phyloP scores from a whole-genome alignment of 83 land plant genomes.

The Picea abies region DNA sequence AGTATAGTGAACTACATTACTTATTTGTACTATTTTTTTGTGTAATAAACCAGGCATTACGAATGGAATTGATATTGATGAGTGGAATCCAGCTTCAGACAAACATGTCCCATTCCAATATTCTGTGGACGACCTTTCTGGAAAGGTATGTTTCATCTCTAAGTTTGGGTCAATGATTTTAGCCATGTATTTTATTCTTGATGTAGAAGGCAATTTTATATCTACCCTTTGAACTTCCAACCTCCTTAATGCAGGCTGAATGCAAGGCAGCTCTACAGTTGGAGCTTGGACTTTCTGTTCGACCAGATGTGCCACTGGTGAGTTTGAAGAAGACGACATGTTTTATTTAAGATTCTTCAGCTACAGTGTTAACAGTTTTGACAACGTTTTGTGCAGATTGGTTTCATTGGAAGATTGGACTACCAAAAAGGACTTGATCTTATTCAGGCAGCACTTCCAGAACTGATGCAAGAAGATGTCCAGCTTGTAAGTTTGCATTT shows the following conservation, averaged over 20 bases:
- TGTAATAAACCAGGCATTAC: slow-evolving; percentile 60
- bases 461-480: slow-evolving; percentile 78
- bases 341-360: neutral
- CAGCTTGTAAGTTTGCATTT: too few species aligned
- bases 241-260: slow-evolving; percentile 45
- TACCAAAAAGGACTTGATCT: slow-evolving; percentile 95
- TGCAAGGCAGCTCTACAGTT: slow-evolving; percentile 90
- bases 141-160: slow-evolving; percentile 54
- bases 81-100: slow-evolving; percentile 89
- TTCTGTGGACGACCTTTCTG: slow-evolving; percentile 70
- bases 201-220: neutral
- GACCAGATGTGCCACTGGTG: slow-evolving; percentile 82
- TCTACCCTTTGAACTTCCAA: neutral
- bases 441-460: slow-evolving; percentile 66
- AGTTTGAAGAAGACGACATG: slow-evolving; percentile 5
- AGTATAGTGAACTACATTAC: neutral
- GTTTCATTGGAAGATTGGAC: slow-evolving; percentile 94
- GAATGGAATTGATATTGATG: slow-evolving; percentile 86
- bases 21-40: neutral
- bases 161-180: neutral
- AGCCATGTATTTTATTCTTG: neutral
- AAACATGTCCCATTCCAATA: slow-evolving; percentile 57
- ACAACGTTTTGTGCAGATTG: slow-evolving; percentile 46
- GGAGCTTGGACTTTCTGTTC: slow-evolving; percentile 79
- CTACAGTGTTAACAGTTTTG: neutral